A percentile compares a stretch with the other conserved stretches of the same genome.
Conservation (phyloP, 1,284 basidiomycete genomes). For the Xerocomus minutiporus region DNA sequence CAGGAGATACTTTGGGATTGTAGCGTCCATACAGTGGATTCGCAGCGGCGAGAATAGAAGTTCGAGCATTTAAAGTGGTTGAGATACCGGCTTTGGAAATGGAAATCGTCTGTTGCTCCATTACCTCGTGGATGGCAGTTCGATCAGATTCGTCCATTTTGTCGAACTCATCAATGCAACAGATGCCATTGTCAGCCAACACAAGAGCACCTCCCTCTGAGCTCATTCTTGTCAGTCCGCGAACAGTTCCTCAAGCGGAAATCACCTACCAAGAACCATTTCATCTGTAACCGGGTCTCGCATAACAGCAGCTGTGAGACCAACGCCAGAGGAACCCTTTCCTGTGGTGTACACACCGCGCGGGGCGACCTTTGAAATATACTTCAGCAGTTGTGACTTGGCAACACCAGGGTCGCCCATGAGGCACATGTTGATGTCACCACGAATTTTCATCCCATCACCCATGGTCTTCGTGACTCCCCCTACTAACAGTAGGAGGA, state of each 20-base stretch:
- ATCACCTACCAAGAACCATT: constrained; percentile 87
- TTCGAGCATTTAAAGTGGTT: constrained; percentile 97
- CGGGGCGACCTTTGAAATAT: constrained; percentile 97
- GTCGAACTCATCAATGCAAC: constrained; percentile 99
- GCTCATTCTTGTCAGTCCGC: constrained; percentile 8
- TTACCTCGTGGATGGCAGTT: constrained; percentile 99
- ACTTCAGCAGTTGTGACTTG: constrained; percentile 97
- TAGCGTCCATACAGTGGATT: constrained; percentile 98
- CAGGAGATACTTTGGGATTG: constrained; percentile 95
- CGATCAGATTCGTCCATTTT: constrained; percentile 99
- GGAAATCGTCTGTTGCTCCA: constrained; percentile 99
- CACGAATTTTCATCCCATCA: constrained; percentile 98
- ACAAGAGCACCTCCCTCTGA: constrained; percentile 98
- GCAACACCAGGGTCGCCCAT: constrained; percentile 99
- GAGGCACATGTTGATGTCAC: constrained; percentile 95
- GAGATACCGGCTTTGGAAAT: constrained; percentile 99
- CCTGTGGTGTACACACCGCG: constrained; percentile 98
- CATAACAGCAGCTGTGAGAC: constrained; percentile 98
- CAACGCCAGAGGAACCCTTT: constrained; percentile 96
- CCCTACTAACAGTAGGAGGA: constrained; percentile 91
- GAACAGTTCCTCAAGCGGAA: not conserved
- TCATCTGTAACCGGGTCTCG: constrained; percentile 99
- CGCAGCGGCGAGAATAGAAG: constrained; percentile 95
- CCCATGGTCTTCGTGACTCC: constrained; percentile 93
- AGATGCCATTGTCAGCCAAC: constrained; percentile 98